Base-by-base conservation (phyloP, 2,329 filamentous ascomycete species). In the Scedosporium dehoogii region DNA sequence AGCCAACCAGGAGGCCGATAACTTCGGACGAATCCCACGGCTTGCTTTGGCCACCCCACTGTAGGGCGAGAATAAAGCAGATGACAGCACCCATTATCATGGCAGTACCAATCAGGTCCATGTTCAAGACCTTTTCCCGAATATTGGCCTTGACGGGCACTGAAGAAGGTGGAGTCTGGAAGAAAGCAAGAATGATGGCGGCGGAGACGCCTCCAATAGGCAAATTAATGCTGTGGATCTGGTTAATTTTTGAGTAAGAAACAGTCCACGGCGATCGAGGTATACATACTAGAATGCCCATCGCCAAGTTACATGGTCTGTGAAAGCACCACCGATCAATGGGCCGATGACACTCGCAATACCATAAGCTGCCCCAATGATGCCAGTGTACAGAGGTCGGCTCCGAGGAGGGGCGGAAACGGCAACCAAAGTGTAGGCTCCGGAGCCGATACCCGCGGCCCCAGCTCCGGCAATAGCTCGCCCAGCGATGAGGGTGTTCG, bases 401-500 rank as follows among this genome's bases (percentile, higher is more conserved):
- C 72, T 69, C 9, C 14, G 6, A 3, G 63, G 55, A 4, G 65
- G 69, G 2, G 71, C 72, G 64, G 74, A 64, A 63, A 75, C 66
- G 64, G 75, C 73, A 60, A 75, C 74, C 23, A 66, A 66, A 16
- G 69, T 81, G 78, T 5, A 75, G 74, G 0, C 81, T 79, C 75
- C 67, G 1, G 74, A 75, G 59, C 75, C 76, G 7, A 84, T 69
- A 12, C 78, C 83, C 16, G 82, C 78, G 6, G 78, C 78, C 1
- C 75, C 73, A 25, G 81, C 71, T 38, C 75, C 76, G 7, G 77
- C 74, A 27, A 82, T 78, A 61, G 80, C 80, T 56, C 80, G 78
- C 59, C 80, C 81, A 67, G 77, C 77, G 62, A 83, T 79, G 27
- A 81, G 76, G 57, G 80, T 73, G 44, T 75, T 75, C 29, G 79